Base-by-base conservation (phyloP, 1,139 yeast genomes). In the Taphrina flavorubra region DNA sequence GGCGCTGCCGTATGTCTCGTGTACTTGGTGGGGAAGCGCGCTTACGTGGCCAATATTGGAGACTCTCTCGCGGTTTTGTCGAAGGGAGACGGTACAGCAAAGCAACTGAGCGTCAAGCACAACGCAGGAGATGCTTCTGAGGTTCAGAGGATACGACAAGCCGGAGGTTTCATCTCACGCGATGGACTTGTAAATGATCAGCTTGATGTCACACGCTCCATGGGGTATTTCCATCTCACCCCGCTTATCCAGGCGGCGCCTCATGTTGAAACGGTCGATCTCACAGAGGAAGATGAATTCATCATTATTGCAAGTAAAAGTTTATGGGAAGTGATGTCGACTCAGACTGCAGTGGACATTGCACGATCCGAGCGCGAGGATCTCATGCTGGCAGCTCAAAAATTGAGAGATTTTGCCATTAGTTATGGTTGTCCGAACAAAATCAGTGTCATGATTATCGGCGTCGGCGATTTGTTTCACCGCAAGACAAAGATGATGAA, bases 211-310 rank as follows among this genome's bases (percentile, higher is more conserved):
- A 90, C 97, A 0, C 84, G 99, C 74, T 97, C 97, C 40, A 92
- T 91, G 68, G 99, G 99, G 0, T 72, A 73, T 49, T 92, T 90
- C 77, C 89, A 90, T 73, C 82, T 88, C 74, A 82, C 92, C 67
- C 97, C 98, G 0, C 97, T 91, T 76, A 86, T 95, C 42, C 91
- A 90, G 75, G 90, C 97, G 0, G 92, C 92, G 0, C 98, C 99
- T 0, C 88, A 87, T 74, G 86, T 92, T 51, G 82, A 85, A 10
- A 86, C 85, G 69, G 80, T 86, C 39, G 83, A 85, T 39, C 77
- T 92, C 49, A 83, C 89, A 0, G 84, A 86, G 60, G 86, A 87
- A 18, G 96, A 92, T 75, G 97, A 92, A 72, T 86, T 90, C 83
- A 80, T 94, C 55, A 89, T 95, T n/a, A 80, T 94, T 73, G 98